Evolutionary conservation across 805 yeast species (phyloP), one percentile per base, ranked within the genome.

Genomic region (Suhomyces sp.): DNA sequence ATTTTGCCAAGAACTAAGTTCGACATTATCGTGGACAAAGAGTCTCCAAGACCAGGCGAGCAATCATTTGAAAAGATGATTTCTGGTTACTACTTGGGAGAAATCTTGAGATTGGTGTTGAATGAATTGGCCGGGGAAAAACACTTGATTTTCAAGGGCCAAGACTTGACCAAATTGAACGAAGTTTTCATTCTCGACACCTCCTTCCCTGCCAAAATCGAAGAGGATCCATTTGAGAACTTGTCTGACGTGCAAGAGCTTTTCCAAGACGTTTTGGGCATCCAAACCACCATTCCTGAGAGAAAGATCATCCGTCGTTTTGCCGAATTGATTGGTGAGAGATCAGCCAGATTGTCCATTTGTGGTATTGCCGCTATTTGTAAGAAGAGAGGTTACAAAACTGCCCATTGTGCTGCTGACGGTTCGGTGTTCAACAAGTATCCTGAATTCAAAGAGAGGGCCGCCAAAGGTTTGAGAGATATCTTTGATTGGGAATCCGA

Each of bases 1-100:
- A 81, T 85, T 33, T 80, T 93, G 61, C 98, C 98, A 66, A 84
- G 97, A 75, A 92, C 96, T 59, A 86, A 85, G 69, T 93, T 84
- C 70, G 99, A 93, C 71, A 66, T 85, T 50, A 78, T 76, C 58
- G 86, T 93, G 58, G 98, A 93, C 71, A 76, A 72, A 25, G 86
- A 87, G 65, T 87, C 96, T 40, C 98, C 98, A 63, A 86, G 97
- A 75, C 97, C 97, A 47, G 91, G 93, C 57, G 96, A 93, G 77
- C 99, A 93, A 75, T 67, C 92, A 50, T 93, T 90, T 71, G 98
- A 93, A 78, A 93, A 93, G 78, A 90, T 93, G 97, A 89, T 93
- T 63, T 89, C 97, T 39, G 99, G 99, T 60, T 89, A 91, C 76
- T 93, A 94, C 73, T 76, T 93, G 65, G 99, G 98, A 65, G 98